A percentile compares a stretch with the other conserved stretches of the same genome.
Evolutionary conservation across 179 eudicot genomes (phyloP).

Genomic region (Corrigiola litoralis): DNA sequence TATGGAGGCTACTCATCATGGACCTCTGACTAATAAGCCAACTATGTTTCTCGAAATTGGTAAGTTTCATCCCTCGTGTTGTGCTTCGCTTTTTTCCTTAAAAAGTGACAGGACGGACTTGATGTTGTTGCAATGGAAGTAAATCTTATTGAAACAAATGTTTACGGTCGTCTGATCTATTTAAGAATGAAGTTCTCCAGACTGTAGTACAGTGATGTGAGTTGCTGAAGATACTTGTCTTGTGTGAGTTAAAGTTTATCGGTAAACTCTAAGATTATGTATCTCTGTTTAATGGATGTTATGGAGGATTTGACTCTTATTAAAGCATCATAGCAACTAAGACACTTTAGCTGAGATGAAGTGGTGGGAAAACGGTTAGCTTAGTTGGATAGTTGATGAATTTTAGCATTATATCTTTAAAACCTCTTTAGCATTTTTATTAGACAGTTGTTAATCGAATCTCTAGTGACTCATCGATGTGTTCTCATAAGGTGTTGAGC

Average conservation of each 20-base stretch:
- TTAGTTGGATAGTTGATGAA: no score
- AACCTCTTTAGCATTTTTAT: neutral
- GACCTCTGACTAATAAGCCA: conserved; percentile 71
- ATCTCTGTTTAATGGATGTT: neutral
- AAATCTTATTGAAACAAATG: neutral
- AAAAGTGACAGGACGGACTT: neutral
- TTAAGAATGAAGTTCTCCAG: no score
- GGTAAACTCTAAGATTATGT: no score
- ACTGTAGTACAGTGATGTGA: no score
- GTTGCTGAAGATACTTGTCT: no score
- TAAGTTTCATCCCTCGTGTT: conserved; percentile 15
- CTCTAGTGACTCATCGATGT: no score
- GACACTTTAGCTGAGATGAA: neutral
- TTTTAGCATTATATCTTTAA: neutral
- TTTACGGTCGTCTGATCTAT: neutral
- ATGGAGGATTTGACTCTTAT: neutral
- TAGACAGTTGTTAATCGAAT: no score
- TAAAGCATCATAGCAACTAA: neutral
- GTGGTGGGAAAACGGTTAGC: neutral
- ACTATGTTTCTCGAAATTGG: conserved; percentile 85
- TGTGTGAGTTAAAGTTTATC: no score
- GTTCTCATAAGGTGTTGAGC: no score
- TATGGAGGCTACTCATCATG: conserved; percentile 87
- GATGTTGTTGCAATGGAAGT: neutral
- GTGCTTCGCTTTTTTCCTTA: neutral